phyloP scores from a whole-genome alignment of 139 green algal genomes.

The Closterium sp. region DNA sequence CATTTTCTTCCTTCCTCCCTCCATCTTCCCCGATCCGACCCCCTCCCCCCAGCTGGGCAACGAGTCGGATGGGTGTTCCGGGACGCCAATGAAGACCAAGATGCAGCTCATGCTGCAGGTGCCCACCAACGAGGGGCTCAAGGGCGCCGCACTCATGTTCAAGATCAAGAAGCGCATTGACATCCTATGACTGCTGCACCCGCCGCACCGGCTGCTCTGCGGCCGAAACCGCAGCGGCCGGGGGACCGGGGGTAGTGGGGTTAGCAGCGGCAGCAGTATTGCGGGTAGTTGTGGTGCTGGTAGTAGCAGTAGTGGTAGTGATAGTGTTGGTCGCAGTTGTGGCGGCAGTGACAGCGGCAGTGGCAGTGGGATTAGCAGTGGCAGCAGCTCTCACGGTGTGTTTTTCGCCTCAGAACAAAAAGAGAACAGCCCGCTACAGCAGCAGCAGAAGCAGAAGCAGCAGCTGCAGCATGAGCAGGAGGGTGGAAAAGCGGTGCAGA shows the following conservation, averaged over 20 bases:
- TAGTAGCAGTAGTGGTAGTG: background rate
- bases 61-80: background rate
- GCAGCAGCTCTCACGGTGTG: no score
- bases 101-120: conserved; percentile 10
- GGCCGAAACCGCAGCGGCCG: background rate
- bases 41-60: background rate
- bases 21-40: background rate
- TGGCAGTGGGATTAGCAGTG: no score
- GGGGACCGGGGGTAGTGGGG: background rate
- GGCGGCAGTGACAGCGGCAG: no score
- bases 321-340: no score
- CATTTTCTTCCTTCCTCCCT: no score
- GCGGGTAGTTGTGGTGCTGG: background rate
- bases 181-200: background rate
- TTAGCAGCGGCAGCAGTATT: background rate
- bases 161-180: conserved; percentile 8
- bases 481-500: background rate
- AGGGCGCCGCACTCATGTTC: background rate
- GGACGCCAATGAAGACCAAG: background rate
- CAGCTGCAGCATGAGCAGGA: no score
- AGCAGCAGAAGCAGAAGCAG: no score
- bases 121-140: background rate
- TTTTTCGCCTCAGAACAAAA: no score
- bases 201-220: background rate
- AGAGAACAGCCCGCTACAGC: no score